Evolutionary conservation across 352 stramenopile genomes (phyloP), one percentile per base, ranked within the genome.

Genomic region (Globisporangium nagaii): DNA sequence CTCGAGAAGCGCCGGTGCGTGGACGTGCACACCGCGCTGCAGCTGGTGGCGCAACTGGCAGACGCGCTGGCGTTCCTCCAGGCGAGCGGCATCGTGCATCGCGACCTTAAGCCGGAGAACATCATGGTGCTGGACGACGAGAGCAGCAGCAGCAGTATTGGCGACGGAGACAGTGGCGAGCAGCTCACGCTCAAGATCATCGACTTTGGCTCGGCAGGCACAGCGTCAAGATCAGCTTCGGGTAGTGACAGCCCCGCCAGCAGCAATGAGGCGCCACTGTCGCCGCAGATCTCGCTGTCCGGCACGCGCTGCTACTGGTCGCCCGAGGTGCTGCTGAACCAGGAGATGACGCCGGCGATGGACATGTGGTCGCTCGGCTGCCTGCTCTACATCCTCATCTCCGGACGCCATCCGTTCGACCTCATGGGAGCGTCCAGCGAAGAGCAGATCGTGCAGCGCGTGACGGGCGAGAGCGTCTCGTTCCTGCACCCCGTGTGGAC

Each of bases 81-180:
- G 39, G 37, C 68, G 11, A 51, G 73, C 5, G 67, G 81, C 39
- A 68, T 95, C 28, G 65, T 91, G 30, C 87, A 96, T 52, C 77
- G 86, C n/a, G 87, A 96, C 56, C 65, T 96, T 15, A 96, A 96
- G 55, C 87, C 87, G 0, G 87, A 93, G 56, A 96, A 96, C 53
- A 72, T 96, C 55, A 88, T 96, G 71, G 56, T 95, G 1, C 53
- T 71, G 13, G 35, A 58, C 36, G 56, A 63, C 20, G 9, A 44
- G 19, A 20, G 34, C 7, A 20, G 34, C n/a, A n/a, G 34, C 5
- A 24, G 22, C 4, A 24, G 4, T 12, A 48, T 13, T 17, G 9
- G 12, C 15, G 20, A 37, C 11, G 41, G 45, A 27, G 59, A 60
- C n/a, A n/a, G n/a, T n/a, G n/a, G n/a, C 32, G 59, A 84, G 34